phyloP scores from a whole-genome alignment of 768 basidiomycete species.

The Russula ochroleuca region DNA sequence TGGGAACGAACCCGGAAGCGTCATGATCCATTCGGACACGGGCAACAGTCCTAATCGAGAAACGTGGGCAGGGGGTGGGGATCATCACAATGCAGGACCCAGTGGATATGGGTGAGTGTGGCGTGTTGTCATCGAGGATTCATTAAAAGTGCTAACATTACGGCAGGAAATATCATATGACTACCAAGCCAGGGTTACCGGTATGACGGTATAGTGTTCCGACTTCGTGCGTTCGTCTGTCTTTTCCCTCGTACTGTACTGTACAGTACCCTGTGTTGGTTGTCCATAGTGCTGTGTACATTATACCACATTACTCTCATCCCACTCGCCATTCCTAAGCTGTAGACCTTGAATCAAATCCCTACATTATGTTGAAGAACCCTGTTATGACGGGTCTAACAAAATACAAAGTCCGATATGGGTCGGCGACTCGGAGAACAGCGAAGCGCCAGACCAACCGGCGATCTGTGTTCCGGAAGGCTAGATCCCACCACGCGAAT shows the following conservation, averaged over 20 bases:
- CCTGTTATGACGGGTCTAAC: no score
- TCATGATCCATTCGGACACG: constrained; percentile 1
- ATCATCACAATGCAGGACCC: background rate
- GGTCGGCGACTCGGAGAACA: no score
- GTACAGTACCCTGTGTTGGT: background rate
- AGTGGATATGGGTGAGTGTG: background rate
- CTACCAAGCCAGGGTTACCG: background rate
- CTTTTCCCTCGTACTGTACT: no score
- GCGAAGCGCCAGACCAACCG: no score
- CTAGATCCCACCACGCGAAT: no score
- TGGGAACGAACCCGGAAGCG: constrained; percentile 36
- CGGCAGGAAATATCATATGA: constrained; percentile 6
- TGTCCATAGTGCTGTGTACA: background rate
- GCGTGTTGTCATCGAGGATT: background rate
- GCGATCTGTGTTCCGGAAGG: no score
- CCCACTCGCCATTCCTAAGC: background rate
- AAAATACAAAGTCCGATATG: no score
- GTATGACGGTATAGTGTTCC: background rate
- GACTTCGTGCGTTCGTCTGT: background rate
- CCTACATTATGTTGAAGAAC: no score
- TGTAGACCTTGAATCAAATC: no score
- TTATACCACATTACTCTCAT: background rate
- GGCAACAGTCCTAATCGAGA: no score
- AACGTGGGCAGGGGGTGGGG: background rate
- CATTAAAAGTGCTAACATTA: no score